These are phyloP conservation scores for Fibroporia radiculosa DNA, from an alignment of 768 basidiomycete species.

Conservation along the genomic window DNA sequence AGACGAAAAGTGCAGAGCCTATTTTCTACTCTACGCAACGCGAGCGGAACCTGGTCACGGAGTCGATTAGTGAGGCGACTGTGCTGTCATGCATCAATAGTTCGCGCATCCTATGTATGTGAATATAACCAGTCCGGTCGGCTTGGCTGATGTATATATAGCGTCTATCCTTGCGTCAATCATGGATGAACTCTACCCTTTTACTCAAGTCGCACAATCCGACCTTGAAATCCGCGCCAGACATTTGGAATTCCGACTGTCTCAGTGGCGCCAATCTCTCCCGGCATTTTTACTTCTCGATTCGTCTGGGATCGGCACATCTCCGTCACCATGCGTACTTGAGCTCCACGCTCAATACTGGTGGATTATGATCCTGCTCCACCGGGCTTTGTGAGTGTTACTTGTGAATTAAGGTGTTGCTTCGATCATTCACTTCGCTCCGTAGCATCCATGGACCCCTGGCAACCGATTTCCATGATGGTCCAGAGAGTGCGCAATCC, in stretches of 20 bases:
- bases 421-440: background rate
- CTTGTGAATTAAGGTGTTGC: background rate
- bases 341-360: constrained; percentile 80
- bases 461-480: background rate
- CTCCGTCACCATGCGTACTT: constrained; percentile 52
- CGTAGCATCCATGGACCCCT: constrained; percentile 1
- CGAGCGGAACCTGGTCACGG: background rate
- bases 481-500: constrained; percentile 1
- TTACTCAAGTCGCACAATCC: constrained; percentile 46
- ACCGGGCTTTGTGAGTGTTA: constrained; percentile 67
- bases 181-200: constrained; percentile 61
- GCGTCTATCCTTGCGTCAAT: constrained; percentile 61
- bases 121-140: constrained; percentile 5
- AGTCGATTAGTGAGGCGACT: background rate
- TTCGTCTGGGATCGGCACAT: constrained; percentile 31
- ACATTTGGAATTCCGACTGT: constrained; percentile 61
- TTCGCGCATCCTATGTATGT: constrained; percentile 54
- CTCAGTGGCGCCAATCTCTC: constrained; percentile 38
- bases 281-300: constrained; percentile 60
- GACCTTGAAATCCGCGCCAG: constrained; percentile 49
- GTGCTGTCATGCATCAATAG: constrained; percentile 68
- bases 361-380: constrained; percentile 67
- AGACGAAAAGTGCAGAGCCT: background rate
- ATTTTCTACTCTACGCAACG: background rate
- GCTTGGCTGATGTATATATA: constrained; percentile 20